These are phyloP conservation scores for Sherardia arvensis DNA, from an alignment of 257 asterid genomes.

Conservation along the genomic window DNA sequence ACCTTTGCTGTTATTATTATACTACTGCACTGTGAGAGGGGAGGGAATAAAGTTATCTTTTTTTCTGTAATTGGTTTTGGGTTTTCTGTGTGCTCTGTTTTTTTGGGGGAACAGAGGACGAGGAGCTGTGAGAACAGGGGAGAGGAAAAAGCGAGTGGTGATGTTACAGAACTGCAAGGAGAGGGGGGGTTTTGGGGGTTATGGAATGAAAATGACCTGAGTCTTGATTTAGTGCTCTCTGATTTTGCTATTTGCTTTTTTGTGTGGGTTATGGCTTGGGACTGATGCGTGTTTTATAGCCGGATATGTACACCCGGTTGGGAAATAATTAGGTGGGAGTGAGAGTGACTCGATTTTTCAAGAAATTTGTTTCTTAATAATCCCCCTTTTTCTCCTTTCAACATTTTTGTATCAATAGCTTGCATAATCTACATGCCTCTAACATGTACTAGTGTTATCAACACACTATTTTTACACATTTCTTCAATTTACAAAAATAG, in stretches of 20 bases:
- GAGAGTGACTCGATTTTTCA: too few relatives aligned
- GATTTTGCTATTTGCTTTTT: not conserved
- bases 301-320: too few relatives aligned
- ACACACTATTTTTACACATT: too few relatives aligned
- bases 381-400: too few relatives aligned
- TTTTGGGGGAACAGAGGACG: constrained; percentile 6
- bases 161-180: too few relatives aligned
- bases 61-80: constrained; percentile 8
- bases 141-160: not conserved
- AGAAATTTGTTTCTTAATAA: too few relatives aligned
- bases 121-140: not conserved
- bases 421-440: too few relatives aligned
- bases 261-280: not conserved
- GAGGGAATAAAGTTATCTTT: not conserved
- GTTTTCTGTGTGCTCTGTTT: constrained; percentile 2
- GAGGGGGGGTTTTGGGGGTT: constrained; percentile 8
- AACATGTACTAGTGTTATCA: too few relatives aligned
- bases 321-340: too few relatives aligned
- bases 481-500: too few relatives aligned
- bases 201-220: constrained; percentile 5
- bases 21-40: not conserved
- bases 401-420: too few relatives aligned
- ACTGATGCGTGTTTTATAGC: not conserved
- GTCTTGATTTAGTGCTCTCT: not conserved
- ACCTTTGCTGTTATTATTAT: not conserved